Evolutionary conservation across 2,329 filamentous ascomycete species (phyloP), one percentile per base, ranked within the genome.

Genomic region (Xylaria sp.): DNA sequence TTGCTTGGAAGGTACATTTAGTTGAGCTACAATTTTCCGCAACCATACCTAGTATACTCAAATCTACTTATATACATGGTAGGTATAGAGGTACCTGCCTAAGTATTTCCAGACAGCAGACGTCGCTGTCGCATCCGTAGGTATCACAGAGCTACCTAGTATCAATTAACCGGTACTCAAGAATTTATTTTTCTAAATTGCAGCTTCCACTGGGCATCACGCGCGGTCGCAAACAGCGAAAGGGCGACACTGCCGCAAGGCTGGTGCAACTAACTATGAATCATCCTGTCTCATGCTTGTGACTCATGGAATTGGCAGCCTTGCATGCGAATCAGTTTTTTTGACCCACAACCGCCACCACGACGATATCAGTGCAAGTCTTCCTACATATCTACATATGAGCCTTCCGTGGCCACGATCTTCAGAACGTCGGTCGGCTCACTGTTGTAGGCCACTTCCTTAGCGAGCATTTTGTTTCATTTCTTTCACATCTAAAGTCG

Each of bases 401-500:
- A 54, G 21, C 21, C 23, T 55, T 31, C 31, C n/a, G 44, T 40
- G 19, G 53, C 56, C 21, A 35, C 33, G 23, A 31, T 9, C 54
- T 35, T 54, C 40, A 58, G 40, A 44, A 38, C 43, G 10, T 23
- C 27, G n/a, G 19, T 33, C 9, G 13, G 23, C 43, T 21, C 15
- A 27, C 23, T 29, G 15, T 27, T 35, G 23, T 47, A 38, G 25
- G 23, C 38, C 6, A n/a, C 37, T 52, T 19, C 29, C 11, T 29
- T 40, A 21, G 27, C 51, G 35, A 46, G 15, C 31, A 2, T 8
- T 43, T 53, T 49, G n/a, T 68, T 60, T 63, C 37, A 53, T 67
- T 66, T 68, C 38, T 60, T 63, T 69, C 58, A 29, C 31, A 63
- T 63, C 60, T 73, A 65, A 80, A 80, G 78, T 68, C 78, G 78